Percentiles rank a stretch among this genome's conserved stretches.
Evolutionary conservation across 2,329 filamentous ascomycete genomes (phyloP).

Genomic region (Neonectria coccinea): DNA sequence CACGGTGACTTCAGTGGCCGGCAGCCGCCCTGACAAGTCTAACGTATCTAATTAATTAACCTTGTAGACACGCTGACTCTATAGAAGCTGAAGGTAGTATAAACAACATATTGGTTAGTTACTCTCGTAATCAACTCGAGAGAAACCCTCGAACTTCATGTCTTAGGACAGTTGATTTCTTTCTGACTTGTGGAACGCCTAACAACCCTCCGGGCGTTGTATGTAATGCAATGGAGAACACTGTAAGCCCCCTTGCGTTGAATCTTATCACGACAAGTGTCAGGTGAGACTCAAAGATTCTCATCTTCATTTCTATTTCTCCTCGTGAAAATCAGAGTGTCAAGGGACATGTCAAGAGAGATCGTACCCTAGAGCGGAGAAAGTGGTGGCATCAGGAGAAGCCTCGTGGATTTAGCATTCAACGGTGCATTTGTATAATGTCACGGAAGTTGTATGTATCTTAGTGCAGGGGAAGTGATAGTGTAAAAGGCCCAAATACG

Average conservation of each 20-base stretch:
- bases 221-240: neutral
- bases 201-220: too few species aligned
- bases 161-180: constrained; percentile 12
- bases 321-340: constrained; percentile 2
- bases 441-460: neutral
- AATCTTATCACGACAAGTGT: neutral
- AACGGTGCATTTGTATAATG: constrained; percentile 4
- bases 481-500: neutral
- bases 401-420: neutral
- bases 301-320: neutral
- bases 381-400: constrained; percentile 8
- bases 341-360: neutral
- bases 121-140: neutral
- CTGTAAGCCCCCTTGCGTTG: neutral
- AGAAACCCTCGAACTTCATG: constrained; percentile 5
- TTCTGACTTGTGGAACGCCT: neutral
- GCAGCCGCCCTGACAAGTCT: too few species aligned
- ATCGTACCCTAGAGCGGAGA: neutral
- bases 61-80: too few species aligned
- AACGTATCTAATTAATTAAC: too few species aligned
- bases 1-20: too few species aligned
- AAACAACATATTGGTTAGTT: constrained; percentile 2
- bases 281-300: constrained; percentile 17
- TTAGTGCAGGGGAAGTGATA: neutral
- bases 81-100: neutral